A percentile compares a stretch with the other conserved stretches of the same genome.
These are phyloP conservation scores for Lasiodiplodia citricola DNA, from an alignment of 2,329 filamentous ascomycete genomes.

Conservation along the genomic window DNA sequence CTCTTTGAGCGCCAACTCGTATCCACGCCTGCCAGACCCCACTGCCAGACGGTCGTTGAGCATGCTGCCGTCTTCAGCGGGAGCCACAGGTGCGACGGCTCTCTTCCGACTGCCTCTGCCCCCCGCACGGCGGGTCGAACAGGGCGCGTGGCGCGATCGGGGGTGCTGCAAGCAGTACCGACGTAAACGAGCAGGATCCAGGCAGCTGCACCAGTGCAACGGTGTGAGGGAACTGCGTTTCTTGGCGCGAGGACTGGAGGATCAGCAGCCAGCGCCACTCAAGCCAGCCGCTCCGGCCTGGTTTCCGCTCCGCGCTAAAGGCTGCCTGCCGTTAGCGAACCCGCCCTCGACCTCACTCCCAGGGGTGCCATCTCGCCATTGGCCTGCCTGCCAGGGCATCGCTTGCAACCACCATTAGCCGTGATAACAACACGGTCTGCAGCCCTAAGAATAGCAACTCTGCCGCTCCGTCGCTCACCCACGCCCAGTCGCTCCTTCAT, in stretches of 20 bases:
- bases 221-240: background rate
- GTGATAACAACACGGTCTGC: conserved; percentile 21
- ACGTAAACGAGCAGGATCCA: background rate
- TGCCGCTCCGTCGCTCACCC: background rate
- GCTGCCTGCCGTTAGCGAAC: background rate
- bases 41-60: background rate
- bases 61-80: background rate
- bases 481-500: conserved; percentile 4
- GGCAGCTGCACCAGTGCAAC: background rate
- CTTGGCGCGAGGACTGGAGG: conserved; percentile 2
- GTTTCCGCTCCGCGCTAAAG: background rate
- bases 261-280: background rate
- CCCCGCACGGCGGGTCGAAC: background rate
- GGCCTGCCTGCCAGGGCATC: conserved; percentile 4
- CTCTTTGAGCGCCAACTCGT: background rate
- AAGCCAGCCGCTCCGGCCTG: background rate
- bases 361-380: conserved; percentile 5
- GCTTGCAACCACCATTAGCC: conserved; percentile 18
- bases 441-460: conserved; percentile 16
- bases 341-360: background rate
- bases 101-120: background rate
- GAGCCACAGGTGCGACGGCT: background rate
- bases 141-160: background rate
- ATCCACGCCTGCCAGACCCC: background rate
- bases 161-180: background rate